These are phyloP conservation scores for Lavandula angustifolia DNA, from an alignment of 257 asterid species.

Conservation along the genomic window DNA sequence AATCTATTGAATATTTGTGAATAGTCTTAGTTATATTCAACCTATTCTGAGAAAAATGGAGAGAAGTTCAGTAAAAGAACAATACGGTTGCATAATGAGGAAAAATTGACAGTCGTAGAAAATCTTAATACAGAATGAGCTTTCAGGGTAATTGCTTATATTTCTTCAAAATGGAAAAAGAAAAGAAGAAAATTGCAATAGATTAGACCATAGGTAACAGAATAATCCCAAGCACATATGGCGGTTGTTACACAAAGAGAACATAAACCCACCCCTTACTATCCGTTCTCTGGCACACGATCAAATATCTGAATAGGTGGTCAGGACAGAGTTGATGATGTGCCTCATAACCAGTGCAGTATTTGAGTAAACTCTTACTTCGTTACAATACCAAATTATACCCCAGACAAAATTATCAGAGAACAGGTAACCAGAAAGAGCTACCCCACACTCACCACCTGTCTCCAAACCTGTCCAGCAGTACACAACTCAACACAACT, in stretches of 20 bases:
- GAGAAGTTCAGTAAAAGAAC: slow-evolving; percentile 25
- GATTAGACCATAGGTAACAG: slow-evolving; percentile 10
- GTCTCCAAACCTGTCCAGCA: not conserved
- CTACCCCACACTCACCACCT: not conserved
- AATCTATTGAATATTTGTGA: slow-evolving; percentile 79
- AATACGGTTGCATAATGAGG: slow-evolving; percentile 3
- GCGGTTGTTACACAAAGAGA: slow-evolving; percentile 15
- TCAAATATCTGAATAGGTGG: slow-evolving; percentile 18
- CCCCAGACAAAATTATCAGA: slow-evolving; percentile 4
- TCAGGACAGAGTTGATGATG: not conserved
- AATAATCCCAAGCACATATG: slow-evolving; percentile 18
- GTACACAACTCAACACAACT: slow-evolving; percentile 11
- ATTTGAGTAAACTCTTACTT: slow-evolving; percentile 1
- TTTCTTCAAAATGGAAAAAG: not conserved
- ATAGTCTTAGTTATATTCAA: slow-evolving; percentile 86
- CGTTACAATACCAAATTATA: slow-evolving; percentile 1
- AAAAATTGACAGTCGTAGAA: slow-evolving; percentile 4
- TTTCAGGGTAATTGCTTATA: not conserved
- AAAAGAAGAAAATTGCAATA: not conserved
- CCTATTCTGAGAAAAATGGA: slow-evolving; percentile 74
- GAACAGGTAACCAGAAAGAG: not conserved
- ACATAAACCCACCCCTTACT: slow-evolving; percentile 14
- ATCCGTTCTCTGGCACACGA: slow-evolving; percentile 5
- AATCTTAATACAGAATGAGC: slow-evolving; percentile 11
- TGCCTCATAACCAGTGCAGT: slow-evolving; percentile 11